Conservation (phyloP, 176 grass and related monocot genomes). For the maize (Zea mays) region DNA sequence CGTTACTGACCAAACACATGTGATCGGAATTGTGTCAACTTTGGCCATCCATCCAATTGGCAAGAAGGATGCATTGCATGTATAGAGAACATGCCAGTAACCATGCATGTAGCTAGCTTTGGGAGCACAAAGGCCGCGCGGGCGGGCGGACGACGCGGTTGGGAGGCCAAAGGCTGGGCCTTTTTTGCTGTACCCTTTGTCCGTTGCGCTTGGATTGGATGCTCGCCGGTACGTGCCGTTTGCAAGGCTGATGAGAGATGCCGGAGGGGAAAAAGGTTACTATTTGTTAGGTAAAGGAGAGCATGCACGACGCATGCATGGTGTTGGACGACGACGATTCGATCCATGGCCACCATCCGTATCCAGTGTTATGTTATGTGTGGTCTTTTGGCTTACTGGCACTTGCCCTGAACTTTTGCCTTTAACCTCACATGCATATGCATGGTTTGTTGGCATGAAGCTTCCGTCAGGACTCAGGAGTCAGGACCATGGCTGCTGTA, state of each 20-base stretch:
- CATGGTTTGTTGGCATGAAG: not conserved
- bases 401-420: not conserved
- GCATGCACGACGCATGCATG: not conserved
- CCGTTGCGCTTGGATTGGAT: conserved; percentile 50
- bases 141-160: not conserved
- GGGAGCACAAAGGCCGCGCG: not conserved
- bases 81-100: not conserved
- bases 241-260: conserved; percentile 21
- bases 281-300: too few species aligned
- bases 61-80: too few species aligned
- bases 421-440: not conserved
- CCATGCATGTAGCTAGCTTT: not conserved
- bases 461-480: conserved; percentile 31
- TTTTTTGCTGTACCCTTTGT: conserved; percentile 13
- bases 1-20: conserved; percentile 9
- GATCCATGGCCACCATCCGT: not conserved
- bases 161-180: not conserved
- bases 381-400: not conserved
- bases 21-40: not conserved
- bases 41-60: not conserved
- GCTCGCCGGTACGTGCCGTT: not conserved
- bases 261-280: not conserved
- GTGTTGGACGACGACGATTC: not conserved
- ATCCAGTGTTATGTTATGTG: not conserved
- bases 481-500: not conserved